These are phyloP conservation scores for Fusarium gaditjirri DNA, from an alignment of 2,329 filamentous ascomycete species.

Conservation along the genomic window DNA sequence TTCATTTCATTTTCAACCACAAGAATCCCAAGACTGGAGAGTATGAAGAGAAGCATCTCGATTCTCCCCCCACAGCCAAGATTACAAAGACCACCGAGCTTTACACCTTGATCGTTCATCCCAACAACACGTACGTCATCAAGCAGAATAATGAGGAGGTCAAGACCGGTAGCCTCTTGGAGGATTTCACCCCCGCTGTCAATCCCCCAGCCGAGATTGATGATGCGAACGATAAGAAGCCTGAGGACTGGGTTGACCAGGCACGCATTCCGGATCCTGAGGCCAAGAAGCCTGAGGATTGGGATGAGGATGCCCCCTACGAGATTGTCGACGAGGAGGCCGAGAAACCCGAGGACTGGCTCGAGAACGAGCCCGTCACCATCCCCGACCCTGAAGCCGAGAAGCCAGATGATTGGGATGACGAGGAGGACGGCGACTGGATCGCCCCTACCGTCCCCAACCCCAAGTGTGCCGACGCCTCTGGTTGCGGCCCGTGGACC, in stretches of 20 bases:
- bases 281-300: constrained; percentile 96
- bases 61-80: constrained; percentile 82
- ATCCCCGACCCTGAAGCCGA: constrained; percentile 92
- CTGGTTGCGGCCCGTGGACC: constrained; percentile 94
- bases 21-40: constrained; percentile 99
- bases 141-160: constrained; percentile 89
- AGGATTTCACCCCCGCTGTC: constrained; percentile 93
- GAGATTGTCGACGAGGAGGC: constrained; percentile 96
- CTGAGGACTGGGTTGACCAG: constrained; percentile 94
- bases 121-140: constrained; percentile 95
- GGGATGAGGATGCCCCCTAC: constrained; percentile 97
- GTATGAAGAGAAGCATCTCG: constrained; percentile 99
- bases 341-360: constrained; percentile 93
- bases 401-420: constrained; percentile 99
- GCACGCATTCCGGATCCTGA: constrained; percentile 91
- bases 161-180: constrained; percentile 90
- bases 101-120: constrained; percentile 96
- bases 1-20: constrained; percentile 99
- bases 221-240: constrained; percentile 92
- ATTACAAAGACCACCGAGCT: constrained; percentile 93
- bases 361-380: constrained; percentile 84
- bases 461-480: constrained; percentile 92
- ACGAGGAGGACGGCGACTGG: constrained; percentile 99
- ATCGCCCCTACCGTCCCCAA: constrained; percentile 89
- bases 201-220: constrained; percentile 97